Evolutionary conservation across 495 filamentous ascomycete species (phyloP), one percentile per base, ranked within the genome.

Genomic region (Aspergillus leporis): DNA sequence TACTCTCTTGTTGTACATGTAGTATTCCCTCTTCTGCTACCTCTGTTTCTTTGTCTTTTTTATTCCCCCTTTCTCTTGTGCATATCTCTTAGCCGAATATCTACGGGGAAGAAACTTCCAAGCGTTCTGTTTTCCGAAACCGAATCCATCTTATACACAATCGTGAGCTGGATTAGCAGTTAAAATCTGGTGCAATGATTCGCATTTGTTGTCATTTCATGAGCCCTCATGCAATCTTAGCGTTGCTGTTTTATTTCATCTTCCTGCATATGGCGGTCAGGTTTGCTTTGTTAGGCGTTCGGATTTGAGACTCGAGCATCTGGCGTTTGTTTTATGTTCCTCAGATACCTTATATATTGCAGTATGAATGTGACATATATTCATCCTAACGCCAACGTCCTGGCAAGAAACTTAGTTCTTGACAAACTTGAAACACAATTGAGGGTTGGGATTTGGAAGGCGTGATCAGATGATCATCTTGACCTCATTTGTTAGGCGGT

Each of bases 401-500:
- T 36, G 13, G 34, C 9, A 36, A 36, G 34, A 36, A 36, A 36
- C 34, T 36, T 14, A 36, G 10, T 10, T 12, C 9, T 14, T 36
- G 25, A 3, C 34, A 36, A 14, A 36, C 4, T 36, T 36, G 10
- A 2, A 5, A 12, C 34, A 36, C 2, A 12, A 36, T 36, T 36
- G 13, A 10, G 9, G 34, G 9, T 36, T 28, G 25, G 25, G 6
- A 3, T 3, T 28, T 28, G 3, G 25, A 36, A 14, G 10, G n/a
- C 38, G 14, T 41, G 14, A 41, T 16, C 38, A 3, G 38, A 16
- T 14, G 14, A 41, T 36, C 34, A 36, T 5, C 34, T 7, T 18
- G 7, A 45, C 13, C 43, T n/a, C 10, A 2, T 47, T 47, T 47
- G 18, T 52, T 45, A 43, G 61, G 53, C 61, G 57, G 57, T 63